Base-by-base conservation (phyloP, 768 basidiomycete species). In the Lactarius psammicola region DNA sequence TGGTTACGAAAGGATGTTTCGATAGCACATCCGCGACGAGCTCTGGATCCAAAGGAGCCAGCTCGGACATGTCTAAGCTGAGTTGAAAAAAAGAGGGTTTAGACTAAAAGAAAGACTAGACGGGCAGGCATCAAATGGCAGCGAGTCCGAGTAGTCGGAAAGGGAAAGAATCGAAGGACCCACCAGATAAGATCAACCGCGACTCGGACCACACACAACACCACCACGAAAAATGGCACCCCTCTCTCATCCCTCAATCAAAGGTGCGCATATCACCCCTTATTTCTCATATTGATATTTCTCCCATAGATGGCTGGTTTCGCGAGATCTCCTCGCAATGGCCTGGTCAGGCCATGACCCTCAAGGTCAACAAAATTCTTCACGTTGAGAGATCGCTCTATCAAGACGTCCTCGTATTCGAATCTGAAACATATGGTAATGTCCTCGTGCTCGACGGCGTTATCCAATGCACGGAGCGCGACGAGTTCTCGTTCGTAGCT, bases 381-480 rank as follows among this genome's bases (percentile, higher is more conserved):
- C 96, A 99, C 77, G 82, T 88, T 70, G 97, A 98, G 79, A 89
- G 90, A 78, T 95, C 93, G 2, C 80, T 89, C 59, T 98, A 88
- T 80, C 96, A 99, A 79, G 96, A 98, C 74, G 95, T 99, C 60
- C 88, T 99, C 62, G 95, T 99, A 62, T 98, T 98, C 73, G 88
- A 95, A 76, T 95, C 93, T 0, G 94, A 92, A 79, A 92, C 94
- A 1, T 96, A 90, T 74, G 96, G 96, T n/a, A 98, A 98, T 73
- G 95, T 98, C 55, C 84, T 99, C 63, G 88, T 95, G 23, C 86
- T 99, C 34, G 96, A 99, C 75, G 92, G 94, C 60, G 94, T 90
- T 62, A 91, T 99, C 70, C 96, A 99, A 76, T 94, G 91, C 79
- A 97, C 95, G 2, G 97, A 99, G 78, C 87, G 95, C 56, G 97